phyloP scores from a whole-genome alignment of 1,284 basidiomycete genomes.

The Leccinum idahoense region DNA sequence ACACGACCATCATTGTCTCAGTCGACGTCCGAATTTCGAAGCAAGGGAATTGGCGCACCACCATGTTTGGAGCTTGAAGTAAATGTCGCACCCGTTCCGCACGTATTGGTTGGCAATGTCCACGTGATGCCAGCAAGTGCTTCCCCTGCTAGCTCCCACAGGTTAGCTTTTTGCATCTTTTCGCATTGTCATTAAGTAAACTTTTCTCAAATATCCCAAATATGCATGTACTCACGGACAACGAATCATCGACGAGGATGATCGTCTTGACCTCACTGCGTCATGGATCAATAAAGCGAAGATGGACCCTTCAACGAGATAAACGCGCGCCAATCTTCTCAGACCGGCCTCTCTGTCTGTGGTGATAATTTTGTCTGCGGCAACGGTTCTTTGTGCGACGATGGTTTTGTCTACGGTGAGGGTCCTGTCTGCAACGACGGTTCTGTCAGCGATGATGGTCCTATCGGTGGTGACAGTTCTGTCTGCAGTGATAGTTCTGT shows the following conservation, averaged over 20 bases:
- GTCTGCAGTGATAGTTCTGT: no score
- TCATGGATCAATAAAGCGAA: neutral
- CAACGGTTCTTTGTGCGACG: neutral
- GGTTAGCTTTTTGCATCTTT: neutral
- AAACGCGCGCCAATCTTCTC: neutral
- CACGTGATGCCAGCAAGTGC: neutral
- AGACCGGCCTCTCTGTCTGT: neutral
- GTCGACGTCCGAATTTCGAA: no score
- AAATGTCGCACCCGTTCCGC: neutral
- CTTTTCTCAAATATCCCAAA: neutral
- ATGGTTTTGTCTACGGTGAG: no score
- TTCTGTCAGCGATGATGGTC: no score
- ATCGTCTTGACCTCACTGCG: neutral
- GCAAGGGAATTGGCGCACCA: no score
- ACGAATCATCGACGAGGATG: neutral
- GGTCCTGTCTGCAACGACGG: neutral
- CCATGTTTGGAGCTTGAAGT: no score
- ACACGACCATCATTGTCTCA: no score
- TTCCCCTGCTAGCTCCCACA: neutral
- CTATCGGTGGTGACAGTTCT: no score
- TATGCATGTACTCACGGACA: neutral
- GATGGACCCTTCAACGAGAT: neutral
- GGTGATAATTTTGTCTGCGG: neutral
- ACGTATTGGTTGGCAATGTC: neutral
- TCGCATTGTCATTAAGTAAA: neutral